Evolutionary conservation across 495 filamentous ascomycete species (phyloP).

Genomic region (Opeltia flavorubescens): DNA sequence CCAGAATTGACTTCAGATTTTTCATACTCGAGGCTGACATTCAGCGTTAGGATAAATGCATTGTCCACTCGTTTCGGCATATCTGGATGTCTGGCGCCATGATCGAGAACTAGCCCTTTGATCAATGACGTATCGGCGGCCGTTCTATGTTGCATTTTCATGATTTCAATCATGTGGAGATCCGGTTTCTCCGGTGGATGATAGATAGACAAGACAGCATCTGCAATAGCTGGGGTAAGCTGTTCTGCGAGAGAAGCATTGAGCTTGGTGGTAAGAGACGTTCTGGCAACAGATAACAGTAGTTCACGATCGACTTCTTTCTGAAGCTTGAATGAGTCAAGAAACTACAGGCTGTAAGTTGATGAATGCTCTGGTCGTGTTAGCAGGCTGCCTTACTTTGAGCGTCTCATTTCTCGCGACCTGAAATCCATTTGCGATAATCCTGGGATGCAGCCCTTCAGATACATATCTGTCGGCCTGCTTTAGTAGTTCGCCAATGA

Average conservation of each 20-base stretch:
- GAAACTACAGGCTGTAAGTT: slow-evolving; percentile 46
- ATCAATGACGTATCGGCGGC: slow-evolving; percentile 95
- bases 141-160: slow-evolving; percentile 99
- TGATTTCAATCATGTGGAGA: slow-evolving; percentile 98
- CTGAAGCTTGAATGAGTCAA: slow-evolving; percentile 83
- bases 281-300: slow-evolving; percentile 82
- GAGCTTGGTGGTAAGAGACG: slow-evolving; percentile 88
- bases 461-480: slow-evolving; percentile 90
- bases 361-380: neutral
- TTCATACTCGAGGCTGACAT: slow-evolving; percentile 96
- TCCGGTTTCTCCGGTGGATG: slow-evolving; percentile 82
- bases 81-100: slow-evolving; percentile 92
- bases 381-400: slow-evolving; percentile 41
- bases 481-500: slow-evolving; percentile 94
- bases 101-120: slow-evolving; percentile 80
- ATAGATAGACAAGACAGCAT: slow-evolving; percentile 91
- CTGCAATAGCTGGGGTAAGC: slow-evolving; percentile 86
- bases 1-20: slow-evolving; percentile 98
- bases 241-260: slow-evolving; percentile 77
- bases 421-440: slow-evolving; percentile 96
- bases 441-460: slow-evolving; percentile 87
- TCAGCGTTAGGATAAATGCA: slow-evolving; percentile 85
- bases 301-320: slow-evolving; percentile 85
- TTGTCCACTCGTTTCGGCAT: slow-evolving; percentile 97
- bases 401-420: slow-evolving; percentile 86